Conservation (phyloP, 176 grass and related monocot genomes). For the Hsuehochloa calcarea region DNA sequence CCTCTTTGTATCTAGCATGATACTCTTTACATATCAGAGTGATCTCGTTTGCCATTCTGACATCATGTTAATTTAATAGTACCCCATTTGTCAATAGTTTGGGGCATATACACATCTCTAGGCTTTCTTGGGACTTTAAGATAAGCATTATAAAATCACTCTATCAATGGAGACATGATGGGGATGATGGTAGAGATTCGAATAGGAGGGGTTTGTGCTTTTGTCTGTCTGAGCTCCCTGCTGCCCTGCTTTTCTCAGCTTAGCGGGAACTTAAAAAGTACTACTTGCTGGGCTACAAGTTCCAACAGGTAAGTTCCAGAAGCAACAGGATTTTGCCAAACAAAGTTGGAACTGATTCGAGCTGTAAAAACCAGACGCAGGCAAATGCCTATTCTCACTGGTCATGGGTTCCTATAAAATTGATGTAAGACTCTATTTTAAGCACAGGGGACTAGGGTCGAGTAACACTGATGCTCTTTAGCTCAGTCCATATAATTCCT, state of each 20-base stretch:
- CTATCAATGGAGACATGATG: conserved; percentile 24
- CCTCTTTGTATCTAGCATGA: conserved; percentile 6
- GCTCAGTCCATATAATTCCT: too few relatives aligned
- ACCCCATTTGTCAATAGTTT: conserved; percentile 32
- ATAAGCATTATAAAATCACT: conserved; percentile 30
- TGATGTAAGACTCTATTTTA: background rate
- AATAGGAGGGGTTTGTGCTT: conserved; percentile 27
- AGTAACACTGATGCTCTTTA: too few relatives aligned
- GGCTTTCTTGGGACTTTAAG: conserved; percentile 50
- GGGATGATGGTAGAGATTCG: conserved; percentile 24
- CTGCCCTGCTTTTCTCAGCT: conserved; percentile 19
- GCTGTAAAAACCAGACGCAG: background rate
- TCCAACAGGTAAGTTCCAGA: conserved; percentile 27
- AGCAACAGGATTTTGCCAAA: background rate
- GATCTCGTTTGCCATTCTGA: conserved; percentile 25
- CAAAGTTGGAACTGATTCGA: background rate
- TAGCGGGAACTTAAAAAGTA: background rate
- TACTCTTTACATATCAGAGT: conserved; percentile 7
- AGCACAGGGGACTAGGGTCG: too few relatives aligned
- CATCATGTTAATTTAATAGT: conserved; percentile 35
- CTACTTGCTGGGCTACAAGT: conserved; percentile 20
- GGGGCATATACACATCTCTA: conserved; percentile 44
- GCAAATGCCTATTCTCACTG: background rate
- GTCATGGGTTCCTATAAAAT: background rate
- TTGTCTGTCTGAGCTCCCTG: conserved; percentile 17